Percentiles rank a stretch among this genome's conserved stretches.
These are phyloP conservation scores for Vachellia pachyceras DNA, from an alignment of 306 rosid species.

Conservation along the genomic window DNA sequence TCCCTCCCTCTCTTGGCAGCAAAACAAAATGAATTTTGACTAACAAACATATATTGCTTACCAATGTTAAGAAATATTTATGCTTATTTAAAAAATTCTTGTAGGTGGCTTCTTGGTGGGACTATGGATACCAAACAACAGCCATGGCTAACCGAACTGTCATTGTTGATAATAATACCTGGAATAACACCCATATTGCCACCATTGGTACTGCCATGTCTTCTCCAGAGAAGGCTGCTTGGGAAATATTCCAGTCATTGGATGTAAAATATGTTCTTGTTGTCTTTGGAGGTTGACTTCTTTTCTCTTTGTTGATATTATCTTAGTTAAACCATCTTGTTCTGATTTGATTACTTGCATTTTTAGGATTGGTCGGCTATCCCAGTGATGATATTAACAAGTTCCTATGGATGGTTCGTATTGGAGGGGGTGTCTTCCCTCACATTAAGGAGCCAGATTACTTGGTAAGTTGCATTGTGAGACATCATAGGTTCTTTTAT, in stretches of 20 bases:
- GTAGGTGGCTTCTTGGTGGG: constrained; percentile 99
- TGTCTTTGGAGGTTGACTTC: constrained; percentile 94
- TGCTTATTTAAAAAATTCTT: constrained; percentile 34
- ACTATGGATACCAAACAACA: constrained; percentile 98
- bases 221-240: constrained; percentile 98
- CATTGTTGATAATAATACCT: constrained; percentile 97
- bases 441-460: constrained; percentile 97
- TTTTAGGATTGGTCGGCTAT: constrained; percentile 94
- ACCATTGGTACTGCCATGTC: constrained; percentile 99
- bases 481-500: constrained; percentile 25
- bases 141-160: constrained; percentile 99
- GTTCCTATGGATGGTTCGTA: constrained; percentile 99
- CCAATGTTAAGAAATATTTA: constrained; percentile 16
- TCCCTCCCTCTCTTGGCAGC: neutral
- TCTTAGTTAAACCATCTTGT: constrained; percentile 16
- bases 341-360: constrained; percentile 44
- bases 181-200: constrained; percentile 99
- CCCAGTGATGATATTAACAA: constrained; percentile 97
- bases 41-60: neutral
- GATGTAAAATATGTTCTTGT: constrained; percentile 98
- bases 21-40: constrained; percentile 17
- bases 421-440: constrained; percentile 99
- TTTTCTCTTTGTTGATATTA: constrained; percentile 31
- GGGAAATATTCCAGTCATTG: constrained; percentile 96
- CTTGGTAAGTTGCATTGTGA: constrained; percentile 60